These are phyloP conservation scores for Tillandsia fasciculata DNA, from an alignment of 176 grass and related monocot species.

Conservation along the genomic window DNA sequence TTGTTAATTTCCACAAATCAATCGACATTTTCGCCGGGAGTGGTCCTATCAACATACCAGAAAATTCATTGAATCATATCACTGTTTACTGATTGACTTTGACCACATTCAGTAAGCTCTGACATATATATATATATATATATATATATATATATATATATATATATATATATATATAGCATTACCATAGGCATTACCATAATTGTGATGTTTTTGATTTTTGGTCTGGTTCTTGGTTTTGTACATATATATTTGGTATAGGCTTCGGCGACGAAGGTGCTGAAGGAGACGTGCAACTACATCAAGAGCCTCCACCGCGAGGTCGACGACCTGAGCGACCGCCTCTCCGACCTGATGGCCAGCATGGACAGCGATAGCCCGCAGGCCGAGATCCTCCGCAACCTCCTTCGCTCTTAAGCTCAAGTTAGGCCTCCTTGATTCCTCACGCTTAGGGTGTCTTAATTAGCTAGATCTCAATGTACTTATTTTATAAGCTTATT, in stretches of 20 bases:
- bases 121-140: too few species aligned
- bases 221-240: too few species aligned
- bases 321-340: slow-evolving; percentile 60
- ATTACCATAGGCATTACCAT: too few species aligned
- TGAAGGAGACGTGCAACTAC: slow-evolving; percentile 74
- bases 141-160: too few species aligned
- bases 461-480: background rate
- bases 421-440: background rate
- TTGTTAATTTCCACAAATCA: background rate
- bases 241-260: background rate
- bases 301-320: slow-evolving; percentile 73
- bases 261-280: slow-evolving; percentile 53
- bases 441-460: background rate
- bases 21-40: background rate
- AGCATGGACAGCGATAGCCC: slow-evolving; percentile 55
- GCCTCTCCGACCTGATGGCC: slow-evolving; percentile 52
- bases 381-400: slow-evolving; percentile 53
- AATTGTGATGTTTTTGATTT: too few species aligned
- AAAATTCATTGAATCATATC: too few species aligned
- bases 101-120: too few species aligned
- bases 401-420: slow-evolving; percentile 29
- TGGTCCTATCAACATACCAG: too few species aligned
- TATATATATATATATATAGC: too few species aligned
- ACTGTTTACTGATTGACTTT: too few species aligned
- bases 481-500: background rate